Evolutionary conservation across 2,329 filamentous ascomycete species (phyloP).

Genomic region (Orbilia brochopaga): DNA sequence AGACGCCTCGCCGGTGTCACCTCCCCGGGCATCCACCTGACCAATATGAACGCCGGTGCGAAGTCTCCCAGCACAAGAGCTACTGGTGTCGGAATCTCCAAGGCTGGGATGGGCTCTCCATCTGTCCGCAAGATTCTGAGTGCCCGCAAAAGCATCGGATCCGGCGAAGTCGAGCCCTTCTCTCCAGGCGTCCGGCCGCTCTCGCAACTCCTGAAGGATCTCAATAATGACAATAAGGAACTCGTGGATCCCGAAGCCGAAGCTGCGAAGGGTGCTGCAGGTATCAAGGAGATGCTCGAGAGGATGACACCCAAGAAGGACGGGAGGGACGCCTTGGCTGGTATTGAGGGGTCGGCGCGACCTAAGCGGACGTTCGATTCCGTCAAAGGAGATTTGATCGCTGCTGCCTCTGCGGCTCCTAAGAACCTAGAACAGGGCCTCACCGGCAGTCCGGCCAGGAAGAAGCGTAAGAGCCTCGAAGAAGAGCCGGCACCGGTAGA

Average conservation of each 20-base stretch:
- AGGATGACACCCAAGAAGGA: constrained; percentile 76
- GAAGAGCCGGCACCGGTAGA: constrained; percentile 27
- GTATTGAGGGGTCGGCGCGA: constrained; percentile 17
- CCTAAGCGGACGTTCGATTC: constrained; percentile 46
- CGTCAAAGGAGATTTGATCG: constrained; percentile 44
- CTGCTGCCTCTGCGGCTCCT: constrained; percentile 17
- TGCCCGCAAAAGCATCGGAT: constrained; percentile 72
- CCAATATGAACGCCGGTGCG: constrained; percentile 32
- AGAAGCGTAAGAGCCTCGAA: constrained; percentile 48
- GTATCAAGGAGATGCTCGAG: constrained; percentile 63
- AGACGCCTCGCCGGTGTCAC: constrained; percentile 34
- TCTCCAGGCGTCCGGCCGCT: constrained; percentile 62
- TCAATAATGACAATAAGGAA: constrained; percentile 55
- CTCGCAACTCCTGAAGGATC: constrained; percentile 48
- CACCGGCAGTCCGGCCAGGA: constrained; percentile 41
- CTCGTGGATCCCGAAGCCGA: constrained; percentile 70
- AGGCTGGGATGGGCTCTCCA: constrained; percentile 75
- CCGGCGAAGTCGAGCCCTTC: constrained; percentile 63
- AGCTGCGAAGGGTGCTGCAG: constrained; percentile 68
- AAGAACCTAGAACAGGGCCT: constrained; percentile 21
- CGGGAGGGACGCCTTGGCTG: constrained; percentile 53
- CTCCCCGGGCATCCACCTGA: constrained; percentile 41
- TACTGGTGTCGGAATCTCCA: constrained; percentile 70
- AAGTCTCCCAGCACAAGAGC: constrained; percentile 36
- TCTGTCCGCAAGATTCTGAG: constrained; percentile 74